Evolutionary conservation across 371 early-diverging fungal genomes (phyloP), one percentile per base, ranked within the genome.

Genomic region (Mortierella sp.): DNA sequence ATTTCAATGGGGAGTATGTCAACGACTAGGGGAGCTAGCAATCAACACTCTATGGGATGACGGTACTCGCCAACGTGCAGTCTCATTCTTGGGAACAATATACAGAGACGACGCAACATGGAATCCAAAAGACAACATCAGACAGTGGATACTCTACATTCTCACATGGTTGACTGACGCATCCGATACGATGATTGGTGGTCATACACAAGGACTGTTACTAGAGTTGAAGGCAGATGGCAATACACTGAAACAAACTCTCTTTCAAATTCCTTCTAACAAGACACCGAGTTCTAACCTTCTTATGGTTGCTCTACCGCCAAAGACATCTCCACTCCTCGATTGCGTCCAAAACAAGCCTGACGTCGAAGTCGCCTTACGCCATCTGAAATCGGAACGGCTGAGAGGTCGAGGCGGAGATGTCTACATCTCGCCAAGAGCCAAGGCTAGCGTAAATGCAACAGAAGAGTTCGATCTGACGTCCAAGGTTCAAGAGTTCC

Each of bases 101-200:
- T 61, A 69, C 57, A 24, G 43, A 33, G 53, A 69, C n/a, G 69
- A 69, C 22, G 19, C 62, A 5, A 21, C 21, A 36, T 62, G 63
- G 69, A 55, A 55, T 22, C 61, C 38, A 9, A 21, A 68, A 5
- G 68, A 5, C 15, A 45, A 2, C 28, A 28, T 28, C 28, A 28
- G 2, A 2, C 28, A 28, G 28, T 28, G 28, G 28, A 28, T 28
- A 28, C 28, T 28, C 2, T 28, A 28, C 28, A 28, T 28, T 28
- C 28, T 28, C 28, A 28, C 28, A 28, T n/a, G 24, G 32, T 61
- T 28, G 62, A 69, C 41, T 50, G 38, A 28, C 16, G 43, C 24
- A 63, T 69, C 33, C n/a, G 55, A 53, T 40, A 61, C 32, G 40
- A 55, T 40, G 15, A 40, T 22, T 19, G 43, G 19, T 4, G 41